These are phyloP conservation scores for Fusarium oligoseptatum DNA, from an alignment of 2,329 filamentous ascomycete species.

Conservation along the genomic window DNA sequence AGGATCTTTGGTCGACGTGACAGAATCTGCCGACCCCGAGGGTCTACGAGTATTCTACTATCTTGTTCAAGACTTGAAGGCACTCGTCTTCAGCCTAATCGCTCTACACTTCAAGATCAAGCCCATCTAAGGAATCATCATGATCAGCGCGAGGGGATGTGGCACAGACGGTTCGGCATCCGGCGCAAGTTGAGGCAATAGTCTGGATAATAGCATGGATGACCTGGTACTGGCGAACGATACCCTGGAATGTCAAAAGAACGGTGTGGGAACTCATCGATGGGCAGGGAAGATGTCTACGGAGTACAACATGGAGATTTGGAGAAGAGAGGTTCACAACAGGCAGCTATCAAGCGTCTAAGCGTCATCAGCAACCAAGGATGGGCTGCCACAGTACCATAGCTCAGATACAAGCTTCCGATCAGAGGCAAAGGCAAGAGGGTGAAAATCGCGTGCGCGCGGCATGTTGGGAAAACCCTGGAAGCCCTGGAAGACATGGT, in stretches of 20 bases:
- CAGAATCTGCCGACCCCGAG: slow-evolving; percentile 95
- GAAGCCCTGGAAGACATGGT: slow-evolving; percentile 21
- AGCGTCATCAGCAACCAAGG: not conserved
- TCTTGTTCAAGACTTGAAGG: slow-evolving; percentile 96
- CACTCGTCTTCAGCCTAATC: slow-evolving; percentile 95
- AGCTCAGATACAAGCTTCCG: not conserved
- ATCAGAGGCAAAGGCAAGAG: not conserved
- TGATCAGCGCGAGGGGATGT: slow-evolving; percentile 12
- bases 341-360: not conserved
- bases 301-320: slow-evolving; percentile 8
- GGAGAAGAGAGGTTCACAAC: slow-evolving; percentile 4
- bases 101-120: slow-evolving; percentile 98
- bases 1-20: slow-evolving; percentile 95
- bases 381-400: not conserved
- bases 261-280: slow-evolving; percentile 17
- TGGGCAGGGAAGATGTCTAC: slow-evolving; percentile 4
- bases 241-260: slow-evolving; percentile 36
- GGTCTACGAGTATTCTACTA: slow-evolving; percentile 98
- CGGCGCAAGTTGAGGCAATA: not conserved
- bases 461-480: slow-evolving; percentile 4
- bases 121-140: slow-evolving; percentile 68
- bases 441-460: slow-evolving; percentile 2
- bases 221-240: slow-evolving; percentile 21
- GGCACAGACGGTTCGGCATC: slow-evolving; percentile 9
- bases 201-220: slow-evolving; percentile 6